Base-by-base conservation (phyloP, 257 asterid species). In the Thymus mandschuricus region DNA sequence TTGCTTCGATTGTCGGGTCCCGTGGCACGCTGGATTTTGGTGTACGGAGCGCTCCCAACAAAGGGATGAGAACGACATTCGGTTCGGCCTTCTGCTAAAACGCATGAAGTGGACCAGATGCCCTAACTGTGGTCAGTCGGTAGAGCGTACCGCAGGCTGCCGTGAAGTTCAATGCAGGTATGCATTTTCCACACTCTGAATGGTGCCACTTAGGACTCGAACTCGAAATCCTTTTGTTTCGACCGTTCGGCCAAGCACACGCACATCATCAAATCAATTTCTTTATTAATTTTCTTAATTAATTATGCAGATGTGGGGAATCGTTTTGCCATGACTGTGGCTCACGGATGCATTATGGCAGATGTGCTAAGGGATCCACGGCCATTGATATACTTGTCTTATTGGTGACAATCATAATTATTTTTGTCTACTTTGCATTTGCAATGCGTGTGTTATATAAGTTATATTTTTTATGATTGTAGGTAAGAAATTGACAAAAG, bases 81-180 rank as follows among this genome's bases (percentile, higher is more conserved):
- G 1, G 8, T 69, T 69, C n/a, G 65, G 56, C 27, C 2, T 11
- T 41, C 55, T 69, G 2, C 1, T 56, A 5, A 56, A 69, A 66
- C 13, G 6, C 40, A 69, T 41, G 66, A 40, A 12, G 29, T 69
- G 74, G 74, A 40, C 15, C 0, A 69, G 74, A 54, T 69, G 74
- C 30, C 73, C 65, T 38, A 34, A 5, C 5, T 68, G 73, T 56
- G 64, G 56, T 55, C 59, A 55, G 13, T 29, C 73, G 10, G 5
- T 54, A 1, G 73, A 68, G 30, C 73, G 8, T n/a, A 6, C 6
- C 12, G 1, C 1, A 27, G 73, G 73, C 12, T 55, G 73, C 29
- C 2, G 0, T 0, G 0, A 1, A 10, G 30, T 69, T 55, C 2
- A 0, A 0, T 69, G 74, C 74, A 69, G 72, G 74, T 69, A 52